Evolutionary conservation across 495 filamentous ascomycete genomes (phyloP).

Genomic region (Talaromyces liani): DNA sequence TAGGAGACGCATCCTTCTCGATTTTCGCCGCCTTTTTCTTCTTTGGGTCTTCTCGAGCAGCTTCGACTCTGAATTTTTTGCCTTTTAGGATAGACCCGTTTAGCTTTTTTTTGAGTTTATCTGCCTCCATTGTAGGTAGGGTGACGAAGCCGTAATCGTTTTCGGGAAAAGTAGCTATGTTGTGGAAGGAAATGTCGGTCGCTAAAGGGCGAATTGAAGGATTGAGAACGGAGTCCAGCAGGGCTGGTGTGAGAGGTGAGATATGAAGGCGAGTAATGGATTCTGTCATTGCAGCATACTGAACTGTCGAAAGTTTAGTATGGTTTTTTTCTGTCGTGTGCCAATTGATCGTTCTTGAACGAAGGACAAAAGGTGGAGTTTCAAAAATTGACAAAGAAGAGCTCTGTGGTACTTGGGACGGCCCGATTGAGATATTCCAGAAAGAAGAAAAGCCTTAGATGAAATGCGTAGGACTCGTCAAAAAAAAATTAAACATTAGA

Average conservation of each 20-base stretch:
- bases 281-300: slow-evolving; percentile 19
- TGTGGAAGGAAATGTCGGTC: slow-evolving; percentile 76
- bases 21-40: slow-evolving; percentile 30
- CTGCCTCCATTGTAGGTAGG: slow-evolving; percentile 69
- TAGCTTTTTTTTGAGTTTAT: slow-evolving; percentile 87
- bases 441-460: too few species aligned
- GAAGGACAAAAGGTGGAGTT: neutral
- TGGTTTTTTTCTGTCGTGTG: neutral
- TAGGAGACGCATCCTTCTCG: slow-evolving; percentile 10
- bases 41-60: slow-evolving; percentile 56
- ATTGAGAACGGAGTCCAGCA: slow-evolving; percentile 62
- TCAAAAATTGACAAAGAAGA: neutral
- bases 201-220: slow-evolving; percentile 58
- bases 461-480: too few species aligned
- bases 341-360: neutral
- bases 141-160: slow-evolving; percentile 84
- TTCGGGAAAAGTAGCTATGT: slow-evolving; percentile 78
- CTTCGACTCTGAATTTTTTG: slow-evolving; percentile 73
- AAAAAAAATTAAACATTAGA: neutral
- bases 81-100: slow-evolving; percentile 82
- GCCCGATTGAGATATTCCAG: too few species aligned
- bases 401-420: neutral
- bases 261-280: slow-evolving; percentile 67
- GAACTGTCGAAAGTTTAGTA: neutral
- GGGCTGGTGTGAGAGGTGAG: slow-evolving; percentile 66